phyloP scores from a whole-genome alignment of 2,329 filamentous ascomycete genomes.

The Xylaria sp. region DNA sequence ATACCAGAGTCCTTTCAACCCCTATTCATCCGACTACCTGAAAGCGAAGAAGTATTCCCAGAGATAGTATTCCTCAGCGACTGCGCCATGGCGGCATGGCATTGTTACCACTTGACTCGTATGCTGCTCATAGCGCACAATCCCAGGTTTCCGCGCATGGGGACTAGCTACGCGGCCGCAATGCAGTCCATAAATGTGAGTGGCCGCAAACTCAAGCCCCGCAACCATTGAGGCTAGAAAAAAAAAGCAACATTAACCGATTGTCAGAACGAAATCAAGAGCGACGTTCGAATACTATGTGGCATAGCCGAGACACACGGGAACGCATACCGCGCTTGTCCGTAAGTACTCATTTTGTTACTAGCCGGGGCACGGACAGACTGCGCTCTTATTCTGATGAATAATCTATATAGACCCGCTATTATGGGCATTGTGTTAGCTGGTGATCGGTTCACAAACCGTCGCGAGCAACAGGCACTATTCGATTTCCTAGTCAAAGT shows the following conservation, averaged over 20 bases:
- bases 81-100: slow-evolving; percentile 12
- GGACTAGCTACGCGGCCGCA: slow-evolving; percentile 3
- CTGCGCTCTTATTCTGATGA: neutral
- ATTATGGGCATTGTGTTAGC: slow-evolving; percentile 4
- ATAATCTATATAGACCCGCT: neutral
- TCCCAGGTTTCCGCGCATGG: slow-evolving; percentile 2
- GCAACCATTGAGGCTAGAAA: too few relatives aligned
- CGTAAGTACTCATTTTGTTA: neutral
- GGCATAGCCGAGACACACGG: slow-evolving; percentile 11
- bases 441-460: slow-evolving; percentile 4
- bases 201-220: neutral
- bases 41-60: slow-evolving; percentile 1
- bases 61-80: slow-evolving; percentile 12
- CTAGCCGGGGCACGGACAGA: neutral
- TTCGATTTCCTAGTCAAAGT: slow-evolving; percentile 5
- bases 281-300: slow-evolving; percentile 6
- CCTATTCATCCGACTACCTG: neutral
- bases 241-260: neutral
- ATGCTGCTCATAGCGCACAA: slow-evolving; percentile 14
- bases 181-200: slow-evolving; percentile 1
- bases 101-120: slow-evolving; percentile 13
- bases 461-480: neutral
- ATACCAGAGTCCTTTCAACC: slow-evolving; percentile 10
- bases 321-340: neutral
- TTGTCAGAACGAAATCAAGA: slow-evolving; percentile 1